Evolutionary conservation across 1,139 yeast genomes (phyloP).

Genomic region (Pichia sp.): DNA sequence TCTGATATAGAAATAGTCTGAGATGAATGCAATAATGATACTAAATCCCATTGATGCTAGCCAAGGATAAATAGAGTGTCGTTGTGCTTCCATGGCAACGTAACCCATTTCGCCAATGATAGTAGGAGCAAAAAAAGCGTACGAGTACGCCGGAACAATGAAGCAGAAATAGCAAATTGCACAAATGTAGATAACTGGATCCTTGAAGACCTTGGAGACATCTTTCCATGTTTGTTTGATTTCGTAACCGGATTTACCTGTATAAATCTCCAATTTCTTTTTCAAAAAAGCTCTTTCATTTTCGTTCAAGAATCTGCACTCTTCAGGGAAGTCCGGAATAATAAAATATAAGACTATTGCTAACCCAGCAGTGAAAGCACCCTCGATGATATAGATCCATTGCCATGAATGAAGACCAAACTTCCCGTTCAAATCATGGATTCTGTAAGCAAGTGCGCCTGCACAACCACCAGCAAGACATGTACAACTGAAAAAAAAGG

Average conservation of each 20-base stretch:
- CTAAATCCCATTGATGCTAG: constrained; percentile 51
- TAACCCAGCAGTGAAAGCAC: constrained; percentile 57
- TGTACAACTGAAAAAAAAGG: constrained; percentile 63
- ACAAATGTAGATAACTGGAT: constrained; percentile 47
- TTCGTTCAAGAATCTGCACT: constrained; percentile 43
- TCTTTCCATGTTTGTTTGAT: constrained; percentile 37
- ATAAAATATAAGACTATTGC: constrained; percentile 56
- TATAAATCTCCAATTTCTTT: constrained; percentile 44
- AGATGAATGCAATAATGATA: constrained; percentile 38
- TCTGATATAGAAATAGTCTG: constrained; percentile 43
- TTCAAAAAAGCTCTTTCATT: constrained; percentile 45
- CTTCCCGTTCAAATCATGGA: constrained; percentile 42
- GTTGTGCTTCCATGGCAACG: constrained; percentile 56
- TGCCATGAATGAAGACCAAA: constrained; percentile 56
- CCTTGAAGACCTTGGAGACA: constrained; percentile 38
- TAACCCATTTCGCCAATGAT: constrained; percentile 53
- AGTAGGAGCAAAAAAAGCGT: constrained; percentile 64
- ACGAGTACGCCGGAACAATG: constrained; percentile 62
- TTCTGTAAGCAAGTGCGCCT: constrained; percentile 65
- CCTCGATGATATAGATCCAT: constrained; percentile 71
- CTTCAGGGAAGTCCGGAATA: constrained; percentile 68
- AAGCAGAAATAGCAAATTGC: constrained; percentile 57
- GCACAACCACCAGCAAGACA: constrained; percentile 78
- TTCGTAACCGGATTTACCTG: constrained; percentile 52
- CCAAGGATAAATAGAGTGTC: constrained; percentile 71